Evolutionary conservation across 345 rosid genomes (phyloP).

Genomic region (Heritiera littoralis): DNA sequence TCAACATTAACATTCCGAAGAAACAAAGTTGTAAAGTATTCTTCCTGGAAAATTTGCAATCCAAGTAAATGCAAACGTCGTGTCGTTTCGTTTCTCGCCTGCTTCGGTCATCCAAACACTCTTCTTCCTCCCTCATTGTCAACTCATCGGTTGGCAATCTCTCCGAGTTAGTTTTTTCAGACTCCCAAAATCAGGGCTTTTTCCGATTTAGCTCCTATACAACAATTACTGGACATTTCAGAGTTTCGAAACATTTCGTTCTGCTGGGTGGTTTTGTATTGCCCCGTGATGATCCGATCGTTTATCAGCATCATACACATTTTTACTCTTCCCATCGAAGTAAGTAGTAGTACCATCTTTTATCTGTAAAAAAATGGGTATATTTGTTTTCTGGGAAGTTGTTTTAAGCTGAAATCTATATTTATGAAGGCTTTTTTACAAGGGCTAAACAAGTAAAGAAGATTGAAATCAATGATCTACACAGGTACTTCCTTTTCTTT

Average conservation of each 20-base stretch:
- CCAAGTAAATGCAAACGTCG: constrained; percentile 49
- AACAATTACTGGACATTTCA: constrained; percentile 20
- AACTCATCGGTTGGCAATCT: constrained; percentile 9
- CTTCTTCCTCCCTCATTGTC: constrained; percentile 18
- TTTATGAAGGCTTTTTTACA: constrained; percentile 59
- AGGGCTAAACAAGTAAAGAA: constrained; percentile 71
- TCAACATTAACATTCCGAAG: too few species aligned
- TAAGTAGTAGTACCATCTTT: constrained; percentile 31
- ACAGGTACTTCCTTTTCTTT: constrained; percentile 45
- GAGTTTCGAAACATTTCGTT: constrained; percentile 33
- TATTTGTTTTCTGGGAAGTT: background rate
- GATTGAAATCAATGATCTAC: constrained; percentile 72
- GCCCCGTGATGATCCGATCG: constrained; percentile 20
- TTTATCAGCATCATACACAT: constrained; percentile 22
- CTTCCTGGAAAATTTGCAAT: background rate
- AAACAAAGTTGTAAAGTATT: too few species aligned
- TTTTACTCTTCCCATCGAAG: constrained; percentile 44
- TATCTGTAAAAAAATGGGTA: background rate
- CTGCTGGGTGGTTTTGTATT: constrained; percentile 47
- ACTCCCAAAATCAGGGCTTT: constrained; percentile 25
- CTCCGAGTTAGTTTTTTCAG: constrained; percentile 17
- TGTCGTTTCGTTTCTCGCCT: constrained; percentile 54
- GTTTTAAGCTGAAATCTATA: background rate
- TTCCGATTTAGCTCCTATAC: constrained; percentile 23
- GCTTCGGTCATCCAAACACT: constrained; percentile 38